Base-by-base conservation (phyloP, 2,329 filamentous ascomycete species). In the Pseudocercospora musae region DNA sequence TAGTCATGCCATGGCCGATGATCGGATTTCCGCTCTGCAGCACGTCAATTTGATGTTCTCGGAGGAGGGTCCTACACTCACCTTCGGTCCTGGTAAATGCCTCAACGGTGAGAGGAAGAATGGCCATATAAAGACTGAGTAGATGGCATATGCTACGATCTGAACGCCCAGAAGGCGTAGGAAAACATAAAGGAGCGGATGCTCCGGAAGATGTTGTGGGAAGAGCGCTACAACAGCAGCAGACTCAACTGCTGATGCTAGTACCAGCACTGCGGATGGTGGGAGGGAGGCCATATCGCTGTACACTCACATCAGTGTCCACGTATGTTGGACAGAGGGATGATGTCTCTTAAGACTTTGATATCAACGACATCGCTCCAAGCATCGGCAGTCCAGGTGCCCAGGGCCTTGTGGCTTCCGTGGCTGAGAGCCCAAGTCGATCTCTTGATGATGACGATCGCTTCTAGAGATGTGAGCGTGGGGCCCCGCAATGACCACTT, bases 71-170 rank as follows among this genome's bases (percentile, higher is more conserved):
- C 4, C 15, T 46, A 11, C 5, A 15, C 25, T 25, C n/a, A 65
- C 64, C 50, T 66, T 68, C 3, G 74, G 72, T 13, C 69, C 61
- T 1, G 78, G 78, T 3, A 80, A 68, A 62, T 79, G 72, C 13
- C 77, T 70, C 8, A 79, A 66, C 3, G 78, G 77, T 15, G 72
- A 77, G 10, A 77, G 62, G 63, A 76, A 72, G 62, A 74, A 76
- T 1, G 78, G 77, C 50, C 78, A 78, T 37, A 71, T 67, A 27
- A 66, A 49, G 44, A 66, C 56, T 23, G 46, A 60, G 56, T 65
- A 69, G 20, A 70, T 29, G 21, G 49, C 56, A 31, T 62, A 65
- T 15, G 60, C 33, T n/a, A 40, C 53, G 11, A 66, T 53, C 18
- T 68, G 60, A 18, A 67, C 21, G 10, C 49, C 63, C 21, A 67